These are phyloP conservation scores for Barnettozyma wickerhamii DNA, from an alignment of 805 yeast genomes.

Conservation along the genomic window DNA sequence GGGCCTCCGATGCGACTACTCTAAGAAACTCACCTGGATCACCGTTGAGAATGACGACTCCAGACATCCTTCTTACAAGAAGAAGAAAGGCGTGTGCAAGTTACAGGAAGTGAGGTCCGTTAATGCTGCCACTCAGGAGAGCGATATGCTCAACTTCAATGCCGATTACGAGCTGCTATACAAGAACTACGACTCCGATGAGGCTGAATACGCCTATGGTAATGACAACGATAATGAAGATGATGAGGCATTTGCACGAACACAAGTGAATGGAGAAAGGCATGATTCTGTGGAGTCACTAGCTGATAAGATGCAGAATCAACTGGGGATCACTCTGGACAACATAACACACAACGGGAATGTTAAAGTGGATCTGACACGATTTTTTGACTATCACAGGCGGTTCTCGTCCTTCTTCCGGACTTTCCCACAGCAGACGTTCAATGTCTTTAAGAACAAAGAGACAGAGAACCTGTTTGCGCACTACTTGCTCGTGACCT, in stretches of 20 bases:
- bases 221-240: neutral
- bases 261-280: too few relatives aligned
- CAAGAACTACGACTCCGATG: neutral
- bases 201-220: neutral
- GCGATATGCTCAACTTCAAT: neutral
- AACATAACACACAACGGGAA: neutral
- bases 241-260: too few relatives aligned
- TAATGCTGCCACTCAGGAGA: neutral
- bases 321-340: neutral
- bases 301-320: neutral
- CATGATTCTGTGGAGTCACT: neutral
- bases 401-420: constrained; percentile 4
- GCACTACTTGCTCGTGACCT: constrained; percentile 11
- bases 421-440: constrained; percentile 3
- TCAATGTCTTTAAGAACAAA: constrained; percentile 5
- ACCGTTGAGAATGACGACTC: constrained; percentile 8
- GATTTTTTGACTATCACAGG: neutral
- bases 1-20: constrained; percentile 7
- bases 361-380: neutral
- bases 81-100: constrained; percentile 1
- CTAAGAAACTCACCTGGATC: constrained; percentile 9
- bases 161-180: neutral
- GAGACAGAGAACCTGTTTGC: constrained; percentile 6
- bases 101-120: neutral
- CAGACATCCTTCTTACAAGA: constrained; percentile 12